Percentiles rank a stretch among this genome's conserved stretches.
Evolutionary conservation across 108 stramenopile species (phyloP).

Genomic region (Stephanodiscus triporus): DNA sequence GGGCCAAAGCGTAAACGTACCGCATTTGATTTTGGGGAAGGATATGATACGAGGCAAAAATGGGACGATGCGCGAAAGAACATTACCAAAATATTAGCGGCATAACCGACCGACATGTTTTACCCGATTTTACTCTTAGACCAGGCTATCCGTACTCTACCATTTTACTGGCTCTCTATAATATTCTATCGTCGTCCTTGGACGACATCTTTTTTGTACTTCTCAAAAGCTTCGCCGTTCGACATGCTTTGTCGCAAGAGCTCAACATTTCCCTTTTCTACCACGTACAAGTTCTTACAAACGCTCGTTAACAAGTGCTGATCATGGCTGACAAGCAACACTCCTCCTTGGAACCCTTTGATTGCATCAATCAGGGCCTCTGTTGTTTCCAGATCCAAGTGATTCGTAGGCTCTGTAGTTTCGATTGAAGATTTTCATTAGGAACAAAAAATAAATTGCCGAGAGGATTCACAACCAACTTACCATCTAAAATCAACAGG

Average conservation of each 20-base stretch:
- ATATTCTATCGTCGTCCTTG: slow-evolving; percentile 33
- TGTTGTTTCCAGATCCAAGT: slow-evolving; percentile 69
- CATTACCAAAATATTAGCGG: too few species aligned
- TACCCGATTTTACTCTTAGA: too few species aligned
- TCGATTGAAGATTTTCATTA: slow-evolving; percentile 3
- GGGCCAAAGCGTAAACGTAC: slow-evolving; percentile 5
- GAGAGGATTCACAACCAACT: slow-evolving; percentile 8
- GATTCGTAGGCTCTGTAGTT: slow-evolving; percentile 44
- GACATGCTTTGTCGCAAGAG: slow-evolving; percentile 54
- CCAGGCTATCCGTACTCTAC: not conserved
- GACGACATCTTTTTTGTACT: slow-evolving; percentile 79
- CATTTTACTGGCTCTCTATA: not conserved
- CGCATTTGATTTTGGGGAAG: slow-evolving; percentile 7
- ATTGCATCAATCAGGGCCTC: slow-evolving; percentile 87
- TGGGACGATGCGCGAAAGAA: slow-evolving; percentile 12
- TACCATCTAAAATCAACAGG: slow-evolving; percentile 48
- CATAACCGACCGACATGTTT: too few species aligned
- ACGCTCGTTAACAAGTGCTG: slow-evolving; percentile 85
- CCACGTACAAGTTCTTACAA: slow-evolving; percentile 84
- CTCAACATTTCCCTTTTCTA: slow-evolving; percentile 65
- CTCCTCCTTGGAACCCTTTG: slow-evolving; percentile 75
- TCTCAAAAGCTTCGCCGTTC: slow-evolving; percentile 74
- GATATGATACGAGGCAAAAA: slow-evolving; percentile 16
- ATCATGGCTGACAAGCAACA: slow-evolving; percentile 88
- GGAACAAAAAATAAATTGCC: slow-evolving; percentile 10